These are phyloP conservation scores for Aureobasidium sp. DNA, from an alignment of 2,329 filamentous ascomycete species.

Conservation along the genomic window DNA sequence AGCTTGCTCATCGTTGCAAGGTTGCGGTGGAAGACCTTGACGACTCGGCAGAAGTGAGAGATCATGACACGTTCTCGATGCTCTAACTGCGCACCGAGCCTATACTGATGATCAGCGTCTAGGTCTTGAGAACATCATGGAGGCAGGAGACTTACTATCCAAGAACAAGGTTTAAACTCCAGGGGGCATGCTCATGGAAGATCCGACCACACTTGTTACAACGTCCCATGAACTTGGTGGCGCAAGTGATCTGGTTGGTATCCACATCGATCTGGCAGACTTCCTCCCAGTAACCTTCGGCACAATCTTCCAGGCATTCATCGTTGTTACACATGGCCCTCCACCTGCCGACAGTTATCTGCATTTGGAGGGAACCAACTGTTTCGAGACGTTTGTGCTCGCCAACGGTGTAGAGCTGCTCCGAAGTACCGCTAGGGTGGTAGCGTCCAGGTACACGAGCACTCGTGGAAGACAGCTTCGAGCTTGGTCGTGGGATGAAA, in stretches of 20 bases:
- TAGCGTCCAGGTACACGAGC: neutral
- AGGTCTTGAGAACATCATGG: too few species aligned
- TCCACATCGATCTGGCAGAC: neutral
- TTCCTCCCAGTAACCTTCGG: neutral
- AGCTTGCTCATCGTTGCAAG: neutral
- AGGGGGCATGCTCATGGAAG: neutral
- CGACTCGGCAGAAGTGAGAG: too few species aligned
- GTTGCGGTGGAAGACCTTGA: too few species aligned
- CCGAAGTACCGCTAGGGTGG: neutral
- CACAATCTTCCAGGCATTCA: neutral
- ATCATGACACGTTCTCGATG: too few species aligned
- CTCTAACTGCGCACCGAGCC: too few species aligned
- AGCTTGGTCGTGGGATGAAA: neutral
- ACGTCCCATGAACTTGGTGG: neutral
- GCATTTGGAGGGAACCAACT: neutral
- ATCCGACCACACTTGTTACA: neutral
- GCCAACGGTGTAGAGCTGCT: neutral
- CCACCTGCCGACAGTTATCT: neutral
- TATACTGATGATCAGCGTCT: too few species aligned
- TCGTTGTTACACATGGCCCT: neutral
- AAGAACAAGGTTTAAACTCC: neutral
- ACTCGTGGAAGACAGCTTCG: too few species aligned
- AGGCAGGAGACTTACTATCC: too few species aligned
- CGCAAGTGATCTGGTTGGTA: too few species aligned
- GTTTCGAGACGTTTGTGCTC: neutral